Evolutionary conservation across 2,329 filamentous ascomycete genomes (phyloP), one percentile per base, ranked within the genome.

Genomic region (Fusarium concolor): DNA sequence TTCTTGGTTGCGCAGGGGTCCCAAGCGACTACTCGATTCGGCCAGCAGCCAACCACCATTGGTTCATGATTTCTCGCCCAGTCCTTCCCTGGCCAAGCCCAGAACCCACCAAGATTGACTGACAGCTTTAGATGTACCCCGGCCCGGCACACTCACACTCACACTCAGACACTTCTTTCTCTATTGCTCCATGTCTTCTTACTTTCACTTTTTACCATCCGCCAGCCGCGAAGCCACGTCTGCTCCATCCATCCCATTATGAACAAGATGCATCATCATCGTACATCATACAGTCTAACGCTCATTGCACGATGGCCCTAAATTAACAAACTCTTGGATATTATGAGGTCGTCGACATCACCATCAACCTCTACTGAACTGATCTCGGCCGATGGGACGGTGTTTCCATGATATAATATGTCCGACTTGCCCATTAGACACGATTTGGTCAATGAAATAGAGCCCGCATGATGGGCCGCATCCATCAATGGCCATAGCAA

Each of bases 11-110:
- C 42, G 56, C 71, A 74, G 53, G 71, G 71, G 53, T 71, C 54
- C 43, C 57, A 62, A 64, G 60, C 56, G 60, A 74, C 72, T 74
- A 73, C 72, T 74, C 71, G 68, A 74, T 74, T 74, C 42, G 72
- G 72, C 59, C 61, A 58, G 38, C 62, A 64, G 56, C 61, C 46
- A 53, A 60, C 54, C 67, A 56, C 62, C 61, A 74, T 74, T 74
- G 72, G 72, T 56, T 56, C 58, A 62, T 54, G 24, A 38, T 22
- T 60, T 56, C 50, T 53, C 54, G 59, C 53, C 51, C 58, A 65
- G 47, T 61, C 60, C 67, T 51, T 70, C 68, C 68, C 70, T 67
- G 66, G 71, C 49, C 56, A 64, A 71, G 65, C 42, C 54, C 54
- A 47, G 31, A 67, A 47, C 47, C 58, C 54, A 35, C 37, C 63